Percentiles rank a stretch among this genome's conserved stretches.
phyloP scores from a whole-genome alignment of 2,329 filamentous ascomycete genomes.

The Dothistroma pini region DNA sequence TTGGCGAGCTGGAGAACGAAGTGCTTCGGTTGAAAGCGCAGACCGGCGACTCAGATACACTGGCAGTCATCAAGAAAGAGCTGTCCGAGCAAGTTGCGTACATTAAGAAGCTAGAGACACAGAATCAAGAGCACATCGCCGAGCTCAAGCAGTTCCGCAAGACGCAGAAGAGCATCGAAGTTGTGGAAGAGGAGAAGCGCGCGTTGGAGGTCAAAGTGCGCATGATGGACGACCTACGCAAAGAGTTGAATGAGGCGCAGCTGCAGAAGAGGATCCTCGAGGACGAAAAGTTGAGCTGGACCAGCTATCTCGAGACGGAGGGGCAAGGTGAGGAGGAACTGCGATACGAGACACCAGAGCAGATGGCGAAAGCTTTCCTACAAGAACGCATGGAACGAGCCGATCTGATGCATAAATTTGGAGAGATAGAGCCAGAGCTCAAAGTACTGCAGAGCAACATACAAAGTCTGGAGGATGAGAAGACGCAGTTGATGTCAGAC shows the following conservation, averaged over 20 bases:
- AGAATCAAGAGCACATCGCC: slow-evolving; percentile 71
- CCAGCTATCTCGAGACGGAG: slow-evolving; percentile 73
- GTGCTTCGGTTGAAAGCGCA: slow-evolving; percentile 80
- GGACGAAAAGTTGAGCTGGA: slow-evolving; percentile 84
- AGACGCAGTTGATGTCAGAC: slow-evolving; percentile 60
- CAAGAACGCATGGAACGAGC: slow-evolving; percentile 77
- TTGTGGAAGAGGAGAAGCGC: slow-evolving; percentile 94
- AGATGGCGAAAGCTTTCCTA: slow-evolving; percentile 77
- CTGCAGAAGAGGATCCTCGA: slow-evolving; percentile 83
- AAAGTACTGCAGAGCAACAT: slow-evolving; percentile 73
- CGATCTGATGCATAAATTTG: slow-evolving; percentile 75
- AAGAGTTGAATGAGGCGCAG: slow-evolving; percentile 73
- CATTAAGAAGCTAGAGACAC: slow-evolving; percentile 76
- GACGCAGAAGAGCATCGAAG: slow-evolving; percentile 78
- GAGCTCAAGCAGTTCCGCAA: slow-evolving; percentile 82
- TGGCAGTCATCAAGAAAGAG: slow-evolving; percentile 81
- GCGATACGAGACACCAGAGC: slow-evolving; percentile 84
- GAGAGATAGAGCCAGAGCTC: slow-evolving; percentile 73
- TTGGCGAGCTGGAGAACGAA: slow-evolving; percentile 75
- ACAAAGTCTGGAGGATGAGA: slow-evolving; percentile 67
- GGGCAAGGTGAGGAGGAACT: slow-evolving; percentile 56
- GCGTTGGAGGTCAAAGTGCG: slow-evolving; percentile 73
- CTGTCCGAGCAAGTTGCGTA: slow-evolving; percentile 89
- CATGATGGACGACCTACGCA: slow-evolving; percentile 67
- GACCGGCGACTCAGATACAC: slow-evolving; percentile 78